These are phyloP conservation scores for Marasmius sp. DNA, from an alignment of 1,284 basidiomycete species.

Conservation along the genomic window DNA sequence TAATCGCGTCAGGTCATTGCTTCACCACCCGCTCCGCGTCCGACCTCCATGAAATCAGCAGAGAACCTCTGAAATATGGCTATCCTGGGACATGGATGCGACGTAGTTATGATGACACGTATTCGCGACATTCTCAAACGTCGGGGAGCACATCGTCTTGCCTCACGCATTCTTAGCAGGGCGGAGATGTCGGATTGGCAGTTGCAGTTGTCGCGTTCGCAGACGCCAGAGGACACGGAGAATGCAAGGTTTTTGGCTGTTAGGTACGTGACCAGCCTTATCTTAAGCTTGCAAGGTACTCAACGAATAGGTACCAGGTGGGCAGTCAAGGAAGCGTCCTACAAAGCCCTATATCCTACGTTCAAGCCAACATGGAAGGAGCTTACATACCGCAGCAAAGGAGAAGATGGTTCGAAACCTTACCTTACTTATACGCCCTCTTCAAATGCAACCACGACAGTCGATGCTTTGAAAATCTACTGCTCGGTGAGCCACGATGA, in stretches of 20 bases:
- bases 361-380: slow-evolving; percentile 77
- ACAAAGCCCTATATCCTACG: slow-evolving; percentile 80
- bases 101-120: slow-evolving; percentile 72
- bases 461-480: slow-evolving; percentile 42
- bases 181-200: slow-evolving; percentile 49
- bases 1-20: neutral
- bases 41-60: neutral
- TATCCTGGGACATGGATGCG: slow-evolving; percentile 78
- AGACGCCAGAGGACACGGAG: neutral
- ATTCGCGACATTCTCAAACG: slow-evolving; percentile 58
- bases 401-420: slow-evolving; percentile 45
- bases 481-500: slow-evolving; percentile 85
- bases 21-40: neutral
- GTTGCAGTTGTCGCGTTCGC: slow-evolving; percentile 24
- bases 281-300: neutral
- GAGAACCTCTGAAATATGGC: slow-evolving; percentile 34
- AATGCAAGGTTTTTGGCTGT: slow-evolving; percentile 57
- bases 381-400: slow-evolving; percentile 50
- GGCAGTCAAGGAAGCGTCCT: slow-evolving; percentile 87
- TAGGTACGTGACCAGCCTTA: slow-evolving; percentile 43
- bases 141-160: slow-evolving; percentile 47
- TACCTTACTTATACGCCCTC: slow-evolving; percentile 42
- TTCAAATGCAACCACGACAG: slow-evolving; percentile 7
- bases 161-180: slow-evolving; percentile 64
- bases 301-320: slow-evolving; percentile 48